Conservation (phyloP, 179 eudicot species). For the Camellia oleifera region DNA sequence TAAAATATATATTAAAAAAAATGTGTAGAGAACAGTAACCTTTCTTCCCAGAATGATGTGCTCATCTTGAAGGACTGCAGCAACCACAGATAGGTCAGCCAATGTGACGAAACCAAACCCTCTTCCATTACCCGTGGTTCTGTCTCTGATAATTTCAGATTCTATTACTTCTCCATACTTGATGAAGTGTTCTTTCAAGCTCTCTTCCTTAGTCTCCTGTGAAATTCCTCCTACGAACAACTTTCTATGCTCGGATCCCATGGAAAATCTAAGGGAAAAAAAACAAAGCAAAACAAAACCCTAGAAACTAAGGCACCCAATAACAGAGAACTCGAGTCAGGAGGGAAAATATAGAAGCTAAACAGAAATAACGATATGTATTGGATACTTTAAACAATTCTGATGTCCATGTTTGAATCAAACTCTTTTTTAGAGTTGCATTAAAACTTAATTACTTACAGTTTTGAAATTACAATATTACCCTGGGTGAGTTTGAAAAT, state of each 20-base stretch:
- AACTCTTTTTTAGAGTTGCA: no score
- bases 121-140: slow-evolving; percentile 4
- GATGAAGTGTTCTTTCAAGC: slow-evolving; percentile 6
- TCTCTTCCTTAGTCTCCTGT: background rate
- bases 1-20: no score
- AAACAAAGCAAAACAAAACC: background rate
- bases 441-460: no score
- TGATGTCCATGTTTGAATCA: no score
- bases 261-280: background rate
- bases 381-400: no score
- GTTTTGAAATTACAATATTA: no score
- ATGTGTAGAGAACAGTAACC: background rate
- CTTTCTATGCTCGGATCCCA: background rate
- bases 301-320: background rate
- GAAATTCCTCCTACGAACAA: slow-evolving; percentile 9
- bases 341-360: no score
- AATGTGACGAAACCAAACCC: slow-evolving; percentile 19
- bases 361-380: no score
- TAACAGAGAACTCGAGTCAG: no score
- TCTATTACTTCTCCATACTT: slow-evolving; percentile 12
- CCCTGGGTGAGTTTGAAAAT: no score
- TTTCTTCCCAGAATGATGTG: slow-evolving; percentile 16
- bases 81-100: background rate
- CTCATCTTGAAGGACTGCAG: background rate
- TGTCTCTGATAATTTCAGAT: background rate